These are phyloP conservation scores for Coniochaeta pulveracea DNA, from an alignment of 2,329 filamentous ascomycete species.

Conservation along the genomic window DNA sequence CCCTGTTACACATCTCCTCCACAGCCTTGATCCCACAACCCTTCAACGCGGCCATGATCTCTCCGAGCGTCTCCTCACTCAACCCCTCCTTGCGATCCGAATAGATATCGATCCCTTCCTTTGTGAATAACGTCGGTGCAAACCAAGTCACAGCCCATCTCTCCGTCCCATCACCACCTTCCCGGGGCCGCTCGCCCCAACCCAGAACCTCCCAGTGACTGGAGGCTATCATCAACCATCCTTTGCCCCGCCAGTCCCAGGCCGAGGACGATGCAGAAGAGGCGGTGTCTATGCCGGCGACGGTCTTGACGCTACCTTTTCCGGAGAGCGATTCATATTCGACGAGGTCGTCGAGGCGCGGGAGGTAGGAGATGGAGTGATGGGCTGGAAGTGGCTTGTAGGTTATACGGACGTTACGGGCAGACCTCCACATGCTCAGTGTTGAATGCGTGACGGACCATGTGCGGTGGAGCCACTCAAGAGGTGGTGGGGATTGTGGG, in stretches of 20 bases:
- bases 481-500: slow-evolving; percentile 27
- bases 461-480: slow-evolving; percentile 51
- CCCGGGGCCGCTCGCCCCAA: slow-evolving; percentile 46
- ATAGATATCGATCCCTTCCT: slow-evolving; percentile 72
- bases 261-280: slow-evolving; percentile 19
- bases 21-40: slow-evolving; percentile 44
- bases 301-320: slow-evolving; percentile 39
- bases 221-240: slow-evolving; percentile 58
- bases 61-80: slow-evolving; percentile 40
- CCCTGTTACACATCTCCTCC: slow-evolving; percentile 31
- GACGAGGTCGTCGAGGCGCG: slow-evolving; percentile 59
- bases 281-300: slow-evolving; percentile 54
- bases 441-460: slow-evolving; percentile 70
- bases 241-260: slow-evolving; percentile 73
- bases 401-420: slow-evolving; percentile 70
- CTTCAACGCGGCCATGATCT: slow-evolving; percentile 43
- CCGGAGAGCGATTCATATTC: slow-evolving; percentile 47
- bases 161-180: slow-evolving; percentile 27
- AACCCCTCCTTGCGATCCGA: slow-evolving; percentile 51
- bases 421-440: slow-evolving; percentile 68
- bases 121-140: slow-evolving; percentile 71
- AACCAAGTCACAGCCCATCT: slow-evolving; percentile 80
- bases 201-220: slow-evolving; percentile 76
- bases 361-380: background rate
- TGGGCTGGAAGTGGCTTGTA: slow-evolving; percentile 45